These are phyloP conservation scores for Aspergillus sclerotialis DNA, from an alignment of 2,329 filamentous ascomycete genomes.

Conservation along the genomic window DNA sequence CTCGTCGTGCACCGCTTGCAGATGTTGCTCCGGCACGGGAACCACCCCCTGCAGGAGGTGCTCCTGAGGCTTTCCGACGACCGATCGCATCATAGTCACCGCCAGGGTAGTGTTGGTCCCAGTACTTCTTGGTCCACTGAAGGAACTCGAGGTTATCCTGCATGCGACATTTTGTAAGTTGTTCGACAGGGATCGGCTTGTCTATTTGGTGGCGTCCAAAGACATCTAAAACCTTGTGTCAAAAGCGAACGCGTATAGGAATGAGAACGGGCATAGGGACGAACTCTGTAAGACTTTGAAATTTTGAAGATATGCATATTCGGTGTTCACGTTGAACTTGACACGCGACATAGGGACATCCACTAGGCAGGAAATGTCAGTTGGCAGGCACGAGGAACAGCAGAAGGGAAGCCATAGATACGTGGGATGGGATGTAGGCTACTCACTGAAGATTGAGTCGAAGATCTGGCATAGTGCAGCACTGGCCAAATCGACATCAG, in stretches of 20 bases:
- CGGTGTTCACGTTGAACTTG: conserved; percentile 96
- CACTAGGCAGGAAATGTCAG: conserved; percentile 37
- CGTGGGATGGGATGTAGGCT: no score
- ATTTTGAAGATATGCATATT: conserved; percentile 97
- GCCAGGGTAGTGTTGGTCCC: conserved; percentile 96
- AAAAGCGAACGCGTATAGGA: neutral
- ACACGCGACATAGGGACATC: conserved; percentile 93
- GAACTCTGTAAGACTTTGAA: conserved; percentile 96
- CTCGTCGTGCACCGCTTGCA: conserved; percentile 44
- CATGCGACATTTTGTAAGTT: conserved; percentile 97
- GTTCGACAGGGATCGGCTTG: conserved; percentile 80
- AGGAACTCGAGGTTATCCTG: conserved; percentile 99
- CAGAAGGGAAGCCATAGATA: no score
- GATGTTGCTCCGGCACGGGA: conserved; percentile 44
- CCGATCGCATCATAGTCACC: conserved; percentile 90
- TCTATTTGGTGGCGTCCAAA: conserved; percentile 85
- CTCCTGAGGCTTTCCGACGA: conserved; percentile 70
- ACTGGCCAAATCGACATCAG: conserved; percentile 45
- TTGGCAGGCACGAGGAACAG: no score
- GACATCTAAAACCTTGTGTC: conserved; percentile 45
- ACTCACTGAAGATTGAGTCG: conserved; percentile 85
- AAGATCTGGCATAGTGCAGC: conserved; percentile 95
- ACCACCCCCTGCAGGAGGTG: conserved; percentile 43
- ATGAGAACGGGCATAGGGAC: conserved; percentile 21
- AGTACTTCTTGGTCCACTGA: conserved; percentile 93